Percentiles rank a stretch among this genome's conserved stretches.
Conservation (phyloP, 23 red algal genomes). For the Agarophyton chilense region DNA sequence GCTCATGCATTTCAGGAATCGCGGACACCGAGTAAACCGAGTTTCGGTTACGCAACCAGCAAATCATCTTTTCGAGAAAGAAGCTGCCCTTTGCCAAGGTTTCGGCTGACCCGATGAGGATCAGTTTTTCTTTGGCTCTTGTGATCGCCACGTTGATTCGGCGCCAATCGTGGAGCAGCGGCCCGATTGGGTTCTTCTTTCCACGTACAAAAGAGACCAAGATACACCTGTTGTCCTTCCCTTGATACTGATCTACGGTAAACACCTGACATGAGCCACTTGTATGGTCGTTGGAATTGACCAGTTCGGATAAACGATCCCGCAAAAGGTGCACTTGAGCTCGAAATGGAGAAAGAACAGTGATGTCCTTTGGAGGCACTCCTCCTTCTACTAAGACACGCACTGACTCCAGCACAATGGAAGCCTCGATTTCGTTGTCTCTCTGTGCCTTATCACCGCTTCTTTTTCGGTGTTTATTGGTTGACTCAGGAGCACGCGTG, state of each 20-base stretch:
- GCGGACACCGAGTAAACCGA: neutral
- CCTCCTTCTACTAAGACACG: conserved; percentile 16
- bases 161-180: conserved; percentile 87
- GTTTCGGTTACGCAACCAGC: neutral
- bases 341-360: conserved; percentile 79
- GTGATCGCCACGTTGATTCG: conserved; percentile 92
- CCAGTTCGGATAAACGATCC: neutral
- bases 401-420: conserved; percentile 23
- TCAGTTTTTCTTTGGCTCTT: conserved; percentile 84
- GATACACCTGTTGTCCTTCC: conserved; percentile 82
- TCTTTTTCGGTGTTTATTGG: neutral
- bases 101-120: conserved; percentile 78
- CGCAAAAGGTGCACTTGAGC: conserved; percentile 68
- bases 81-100: conserved; percentile 51
- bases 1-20: neutral
- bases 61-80: conserved; percentile 31
- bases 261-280: neutral
- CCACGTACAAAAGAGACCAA: conserved; percentile 76
- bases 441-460: neutral
- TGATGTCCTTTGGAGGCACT: conserved; percentile 48
- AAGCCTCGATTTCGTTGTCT: conserved; percentile 16
- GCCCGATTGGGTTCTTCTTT: conserved; percentile 35
- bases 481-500: neutral
- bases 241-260: conserved; percentile 95
- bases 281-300: neutral